phyloP scores from a whole-genome alignment of 768 basidiomycete genomes.

The Termitomyces eurrhizus region DNA sequence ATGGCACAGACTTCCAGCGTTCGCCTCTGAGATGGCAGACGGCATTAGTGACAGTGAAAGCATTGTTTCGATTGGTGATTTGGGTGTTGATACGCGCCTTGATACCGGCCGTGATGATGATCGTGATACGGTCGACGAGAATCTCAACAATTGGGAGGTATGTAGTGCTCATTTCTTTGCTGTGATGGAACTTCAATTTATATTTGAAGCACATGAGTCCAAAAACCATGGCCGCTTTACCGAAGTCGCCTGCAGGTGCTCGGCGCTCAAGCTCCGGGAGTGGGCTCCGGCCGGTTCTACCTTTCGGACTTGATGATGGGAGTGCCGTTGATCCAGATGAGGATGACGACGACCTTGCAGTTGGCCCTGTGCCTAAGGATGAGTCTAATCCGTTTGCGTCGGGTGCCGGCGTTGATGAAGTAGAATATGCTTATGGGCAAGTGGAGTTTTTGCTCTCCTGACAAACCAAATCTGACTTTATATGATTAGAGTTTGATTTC shows the following conservation, averaged over 20 bases:
- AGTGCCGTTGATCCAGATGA: slow-evolving; percentile 70
- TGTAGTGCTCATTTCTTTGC: slow-evolving; percentile 20
- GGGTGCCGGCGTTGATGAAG: slow-evolving; percentile 84
- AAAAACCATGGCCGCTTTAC: slow-evolving; percentile 88
- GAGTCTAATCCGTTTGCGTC: slow-evolving; percentile 69
- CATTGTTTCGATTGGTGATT: slow-evolving; percentile 83
- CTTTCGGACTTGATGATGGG: slow-evolving; percentile 68
- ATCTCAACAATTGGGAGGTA: slow-evolving; percentile 96
- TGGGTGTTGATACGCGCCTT: slow-evolving; percentile 75
- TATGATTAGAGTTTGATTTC: slow-evolving; percentile 6
- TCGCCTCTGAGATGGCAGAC: slow-evolving; percentile 78
- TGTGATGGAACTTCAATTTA: slow-evolving; percentile 6
- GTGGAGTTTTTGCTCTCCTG: slow-evolving; percentile 21
- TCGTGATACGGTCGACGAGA: slow-evolving; percentile 67
- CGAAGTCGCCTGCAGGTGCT: slow-evolving; percentile 82
- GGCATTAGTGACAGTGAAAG: slow-evolving; percentile 94
- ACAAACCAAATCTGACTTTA: neutral
- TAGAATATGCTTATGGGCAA: slow-evolving; percentile 85
- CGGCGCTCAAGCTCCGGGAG: slow-evolving; percentile 82
- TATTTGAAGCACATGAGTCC: slow-evolving; percentile 85
- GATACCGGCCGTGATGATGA: slow-evolving; percentile 61
- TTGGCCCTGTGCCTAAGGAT: slow-evolving; percentile 76
- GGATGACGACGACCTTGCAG: slow-evolving; percentile 66
- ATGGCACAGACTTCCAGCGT: slow-evolving; percentile 79
- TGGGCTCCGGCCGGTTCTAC: slow-evolving; percentile 78